Evolutionary conservation across 2,329 filamentous ascomycete species (phyloP).

Genomic region (Pseudocercospora musae): DNA sequence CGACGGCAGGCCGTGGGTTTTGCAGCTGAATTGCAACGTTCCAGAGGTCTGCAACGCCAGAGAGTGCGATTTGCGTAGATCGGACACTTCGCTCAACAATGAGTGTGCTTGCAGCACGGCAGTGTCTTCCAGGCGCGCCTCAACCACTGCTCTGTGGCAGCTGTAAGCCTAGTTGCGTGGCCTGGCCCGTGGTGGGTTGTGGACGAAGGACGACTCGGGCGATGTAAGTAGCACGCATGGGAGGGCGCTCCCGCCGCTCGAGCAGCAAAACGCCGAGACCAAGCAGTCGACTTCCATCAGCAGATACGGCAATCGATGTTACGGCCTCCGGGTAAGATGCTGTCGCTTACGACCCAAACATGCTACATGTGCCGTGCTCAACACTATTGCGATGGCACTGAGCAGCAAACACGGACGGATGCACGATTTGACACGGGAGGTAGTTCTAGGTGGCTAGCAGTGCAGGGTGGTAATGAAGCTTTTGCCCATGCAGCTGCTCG

Average conservation of each 20-base stretch:
- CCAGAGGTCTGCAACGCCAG: conserved; percentile 11
- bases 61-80: conserved; percentile 11
- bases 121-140: conserved; percentile 5
- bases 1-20: conserved; percentile 17
- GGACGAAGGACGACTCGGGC: conserved; percentile 1
- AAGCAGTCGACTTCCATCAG: not conserved
- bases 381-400: conserved; percentile 8
- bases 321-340: not conserved
- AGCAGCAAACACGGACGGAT: conserved; percentile 1
- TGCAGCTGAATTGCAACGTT: conserved; percentile 2
- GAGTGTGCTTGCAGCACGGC: not conserved
- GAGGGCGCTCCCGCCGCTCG: not conserved
- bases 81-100: conserved; percentile 24
- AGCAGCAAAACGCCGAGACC: not conserved
- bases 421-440: conserved; percentile 18
- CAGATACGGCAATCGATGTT: not conserved
- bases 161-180: not conserved
- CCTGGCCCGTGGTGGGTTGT: not conserved
- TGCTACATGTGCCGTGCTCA: conserved; percentile 15
- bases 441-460: conserved; percentile 9
- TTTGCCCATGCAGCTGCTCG: conserved; percentile 19
- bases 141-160: not conserved
- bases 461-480: conserved; percentile 26
- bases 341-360: conserved; percentile 13
- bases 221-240: not conserved